A percentile compares a stretch with the other conserved stretches of the same genome.
phyloP scores from a whole-genome alignment of 2,329 filamentous ascomycete species.

The Fusarium sacchari region DNA sequence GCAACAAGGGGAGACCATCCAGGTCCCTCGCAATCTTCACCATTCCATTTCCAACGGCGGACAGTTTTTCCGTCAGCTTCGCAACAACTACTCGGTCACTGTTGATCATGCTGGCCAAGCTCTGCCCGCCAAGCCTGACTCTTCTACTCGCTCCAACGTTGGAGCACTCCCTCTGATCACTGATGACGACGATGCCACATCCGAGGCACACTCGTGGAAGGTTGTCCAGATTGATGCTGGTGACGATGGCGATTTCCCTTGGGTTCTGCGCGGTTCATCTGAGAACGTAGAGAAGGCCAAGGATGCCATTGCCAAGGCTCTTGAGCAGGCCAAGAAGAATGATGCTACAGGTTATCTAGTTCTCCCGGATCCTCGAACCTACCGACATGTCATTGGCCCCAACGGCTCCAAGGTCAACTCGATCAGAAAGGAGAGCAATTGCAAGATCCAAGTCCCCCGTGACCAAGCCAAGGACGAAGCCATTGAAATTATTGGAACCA shows the following conservation, averaged over 20 bases:
- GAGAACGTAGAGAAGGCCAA: conserved; percentile 87
- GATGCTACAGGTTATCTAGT: conserved; percentile 86
- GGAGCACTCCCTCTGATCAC: conserved; percentile 88
- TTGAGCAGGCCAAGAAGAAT: conserved; percentile 76
- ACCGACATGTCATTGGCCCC: conserved; percentile 89
- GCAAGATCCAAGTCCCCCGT: conserved; percentile 92
- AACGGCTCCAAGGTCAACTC: conserved; percentile 91
- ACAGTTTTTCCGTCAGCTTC: conserved; percentile 90
- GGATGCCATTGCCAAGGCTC: conserved; percentile 75
- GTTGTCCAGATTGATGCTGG: conserved; percentile 71
- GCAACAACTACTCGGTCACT: conserved; percentile 86
- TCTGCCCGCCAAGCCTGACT: conserved; percentile 74
- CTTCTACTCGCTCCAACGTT: conserved; percentile 65
- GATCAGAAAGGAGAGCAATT: conserved; percentile 91
- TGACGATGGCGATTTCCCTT: conserved; percentile 82
- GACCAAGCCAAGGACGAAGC: conserved; percentile 80
- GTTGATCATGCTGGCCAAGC: conserved; percentile 89
- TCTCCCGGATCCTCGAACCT: conserved; percentile 87
- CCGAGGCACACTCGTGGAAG: conserved; percentile 84
- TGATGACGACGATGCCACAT: conserved; percentile 74
- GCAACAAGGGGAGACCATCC: conserved; percentile 87
- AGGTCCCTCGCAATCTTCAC: conserved; percentile 84
- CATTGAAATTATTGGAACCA: conserved; percentile 86
- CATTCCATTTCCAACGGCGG: conserved; percentile 88
- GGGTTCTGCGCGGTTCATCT: conserved; percentile 82